These are phyloP conservation scores for Aegle marmelos DNA, from an alignment of 345 rosid genomes.

Conservation along the genomic window DNA sequence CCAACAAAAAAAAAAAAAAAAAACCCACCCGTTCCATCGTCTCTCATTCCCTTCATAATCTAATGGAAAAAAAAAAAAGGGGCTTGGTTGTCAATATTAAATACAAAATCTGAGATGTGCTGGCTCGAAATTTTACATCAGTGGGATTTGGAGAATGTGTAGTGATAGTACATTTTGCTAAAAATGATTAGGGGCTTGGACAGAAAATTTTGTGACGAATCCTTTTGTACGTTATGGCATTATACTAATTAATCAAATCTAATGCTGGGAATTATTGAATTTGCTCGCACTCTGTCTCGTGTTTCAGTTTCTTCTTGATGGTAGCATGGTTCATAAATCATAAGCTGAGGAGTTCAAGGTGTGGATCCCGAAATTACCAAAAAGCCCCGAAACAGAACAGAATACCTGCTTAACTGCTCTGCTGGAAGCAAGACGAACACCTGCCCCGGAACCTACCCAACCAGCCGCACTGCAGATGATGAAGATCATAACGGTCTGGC, in stretches of 20 bases:
- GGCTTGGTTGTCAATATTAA: too few relatives aligned
- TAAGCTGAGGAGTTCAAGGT: background rate
- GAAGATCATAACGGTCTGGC: conserved; percentile 19
- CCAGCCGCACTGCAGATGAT: background rate
- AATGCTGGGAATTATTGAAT: background rate
- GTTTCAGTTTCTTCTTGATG: conserved; percentile 17
- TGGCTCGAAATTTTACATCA: too few relatives aligned
- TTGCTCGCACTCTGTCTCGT: background rate
- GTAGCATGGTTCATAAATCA: background rate
- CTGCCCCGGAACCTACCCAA: conserved; percentile 43
- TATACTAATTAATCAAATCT: background rate
- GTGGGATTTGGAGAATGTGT: background rate
- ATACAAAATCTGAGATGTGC: too few relatives aligned
- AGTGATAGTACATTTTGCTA: background rate
- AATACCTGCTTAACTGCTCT: conserved; percentile 49
- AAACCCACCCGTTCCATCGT: too few relatives aligned
- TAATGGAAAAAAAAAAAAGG: too few relatives aligned
- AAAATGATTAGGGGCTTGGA: background rate
- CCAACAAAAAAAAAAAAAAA: too few relatives aligned
- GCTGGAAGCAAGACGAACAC: conserved; percentile 21
- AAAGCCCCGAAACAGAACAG: conserved; percentile 22
- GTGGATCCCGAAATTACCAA: conserved; percentile 6
- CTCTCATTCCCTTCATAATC: too few relatives aligned
- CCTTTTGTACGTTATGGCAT: too few relatives aligned
- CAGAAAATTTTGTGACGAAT: too few relatives aligned